Evolutionary conservation across 192 early-diverging fungal genomes (phyloP), one percentile per base, ranked within the genome.

Genomic region (Umbelopsis vinacea): DNA sequence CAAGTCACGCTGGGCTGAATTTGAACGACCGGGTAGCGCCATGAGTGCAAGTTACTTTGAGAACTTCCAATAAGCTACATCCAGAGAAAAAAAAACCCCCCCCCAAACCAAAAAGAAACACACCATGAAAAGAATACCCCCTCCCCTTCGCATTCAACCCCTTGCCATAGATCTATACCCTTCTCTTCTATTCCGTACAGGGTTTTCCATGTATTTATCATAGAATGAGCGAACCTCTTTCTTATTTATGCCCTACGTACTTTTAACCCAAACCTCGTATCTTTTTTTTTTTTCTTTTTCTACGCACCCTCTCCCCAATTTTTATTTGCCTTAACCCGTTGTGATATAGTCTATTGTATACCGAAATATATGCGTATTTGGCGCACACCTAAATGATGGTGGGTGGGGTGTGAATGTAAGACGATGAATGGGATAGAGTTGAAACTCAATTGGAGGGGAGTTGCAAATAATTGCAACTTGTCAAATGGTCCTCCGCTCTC

Each of bases 1-100:
- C 9, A 74, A 67, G 52, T 57, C 67, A 10, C 69, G 63, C 46
- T 79, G 72, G 71, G 63, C 71, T 38, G 19, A 55, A 10, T 69
- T 22, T 11, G 24, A 70, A 54, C 68, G 77, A 22, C 47, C 72
- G 22, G 23, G 70, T 11, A 74, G 73, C 46, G 72, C 77, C 12
- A 63, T 63, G 57, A 63, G 57, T 63, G 57, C 35, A 29, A 63
- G 57, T n/a, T 63, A 63, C 57, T 37, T n/a, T 63, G 57, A 63
- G 12, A 26, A 37, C 15, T 63, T 50, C n/a, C 48, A 50, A 15
- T 50, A 15, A 50, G 40, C 40, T 11, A 6, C 40, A 43, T 12
- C 8, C 40, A 43, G 6, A 7, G 6, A 43, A 43, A 43, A 6
- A 12, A 6, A 11, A 40, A 40, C n/a, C n/a, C n/a, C n/a, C n/a